A percentile compares a stretch with the other conserved stretches of the same genome.
Evolutionary conservation across 768 basidiomycete genomes (phyloP).

Genomic region (Tylopilus sp.): DNA sequence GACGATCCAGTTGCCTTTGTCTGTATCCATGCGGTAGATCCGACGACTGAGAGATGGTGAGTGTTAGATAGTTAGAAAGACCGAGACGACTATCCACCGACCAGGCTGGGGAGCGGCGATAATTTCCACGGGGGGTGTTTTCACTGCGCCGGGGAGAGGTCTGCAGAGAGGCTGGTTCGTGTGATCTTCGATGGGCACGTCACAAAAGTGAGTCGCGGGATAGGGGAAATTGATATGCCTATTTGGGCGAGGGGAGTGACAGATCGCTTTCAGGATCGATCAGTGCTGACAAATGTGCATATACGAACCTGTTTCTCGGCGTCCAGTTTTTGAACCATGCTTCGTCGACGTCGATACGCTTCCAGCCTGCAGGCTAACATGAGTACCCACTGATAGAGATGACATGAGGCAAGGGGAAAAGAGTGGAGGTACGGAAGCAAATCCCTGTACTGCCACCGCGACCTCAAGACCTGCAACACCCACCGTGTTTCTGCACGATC

Average conservation of each 20-base stretch:
- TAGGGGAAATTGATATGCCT: slow-evolving; percentile 39
- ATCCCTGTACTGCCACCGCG: neutral
- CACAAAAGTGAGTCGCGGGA: slow-evolving; percentile 37
- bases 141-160: slow-evolving; percentile 37
- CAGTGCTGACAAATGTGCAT: neutral
- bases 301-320: slow-evolving; percentile 23
- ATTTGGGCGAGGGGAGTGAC: neutral
- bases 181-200: slow-evolving; percentile 36
- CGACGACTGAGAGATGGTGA: slow-evolving; percentile 21
- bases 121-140: slow-evolving; percentile 22
- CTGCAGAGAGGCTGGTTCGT: slow-evolving; percentile 41
- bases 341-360: slow-evolving; percentile 42
- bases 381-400: neutral
- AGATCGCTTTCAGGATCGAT: neutral
- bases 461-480: slow-evolving; percentile 17
- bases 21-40: slow-evolving; percentile 25
- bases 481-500: slow-evolving; percentile 44
- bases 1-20: slow-evolving; percentile 10
- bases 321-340: slow-evolving; percentile 37
- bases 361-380: slow-evolving; percentile 38
- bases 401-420: neutral
- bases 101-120: slow-evolving; percentile 31
- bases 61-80: slow-evolving; percentile 3
- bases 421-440: neutral
- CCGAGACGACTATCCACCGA: slow-evolving; percentile 14